phyloP scores from a whole-genome alignment of 2,329 filamentous ascomycete genomes.

The Ascocoryne sarcoides region DNA sequence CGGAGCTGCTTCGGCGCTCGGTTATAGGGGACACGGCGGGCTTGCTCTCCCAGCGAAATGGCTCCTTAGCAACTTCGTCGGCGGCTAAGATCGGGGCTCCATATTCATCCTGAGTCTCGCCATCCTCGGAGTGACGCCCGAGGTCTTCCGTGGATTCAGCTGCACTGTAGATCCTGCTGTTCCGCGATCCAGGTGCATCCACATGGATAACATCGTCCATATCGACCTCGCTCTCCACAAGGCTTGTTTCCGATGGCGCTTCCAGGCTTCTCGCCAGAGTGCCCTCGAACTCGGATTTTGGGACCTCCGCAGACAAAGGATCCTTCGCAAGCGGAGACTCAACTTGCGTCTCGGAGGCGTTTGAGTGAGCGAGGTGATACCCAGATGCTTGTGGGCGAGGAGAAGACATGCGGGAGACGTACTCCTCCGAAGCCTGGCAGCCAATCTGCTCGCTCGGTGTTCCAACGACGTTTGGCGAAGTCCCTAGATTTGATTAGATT shows the following conservation, averaged over 20 bases:
- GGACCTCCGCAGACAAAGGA: slow-evolving; percentile 32
- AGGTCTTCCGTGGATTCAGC: slow-evolving; percentile 41
- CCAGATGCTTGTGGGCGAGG: slow-evolving; percentile 43
- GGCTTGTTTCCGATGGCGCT: slow-evolving; percentile 29
- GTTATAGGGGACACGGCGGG: slow-evolving; percentile 74
- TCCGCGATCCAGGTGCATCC: slow-evolving; percentile 50
- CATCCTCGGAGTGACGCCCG: slow-evolving; percentile 35
- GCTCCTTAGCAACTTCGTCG: slow-evolving; percentile 75
- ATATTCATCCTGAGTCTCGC: slow-evolving; percentile 46
- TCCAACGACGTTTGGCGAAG: slow-evolving; percentile 45
- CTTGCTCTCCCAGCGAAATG: slow-evolving; percentile 57
- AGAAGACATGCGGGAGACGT: slow-evolving; percentile 66
- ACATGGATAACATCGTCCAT: slow-evolving; percentile 66
- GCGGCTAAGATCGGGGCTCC: slow-evolving; percentile 76
- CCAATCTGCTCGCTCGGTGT: slow-evolving; percentile 89
- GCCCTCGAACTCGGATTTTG: slow-evolving; percentile 23
- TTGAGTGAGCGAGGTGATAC: slow-evolving; percentile 33
- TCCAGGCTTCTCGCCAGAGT: slow-evolving; percentile 31
- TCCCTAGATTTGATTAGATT: slow-evolving; percentile 42
- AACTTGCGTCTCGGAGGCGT: slow-evolving; percentile 35
- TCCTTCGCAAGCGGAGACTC: slow-evolving; percentile 34
- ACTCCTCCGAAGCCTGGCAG: slow-evolving; percentile 80
- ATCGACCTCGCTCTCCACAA: slow-evolving; percentile 37
- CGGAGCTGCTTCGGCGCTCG: slow-evolving; percentile 51
- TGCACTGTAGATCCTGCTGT: slow-evolving; percentile 36